These are phyloP conservation scores for Saccharomycopsis vini DNA, from an alignment of 805 yeast species.

Conservation along the genomic window DNA sequence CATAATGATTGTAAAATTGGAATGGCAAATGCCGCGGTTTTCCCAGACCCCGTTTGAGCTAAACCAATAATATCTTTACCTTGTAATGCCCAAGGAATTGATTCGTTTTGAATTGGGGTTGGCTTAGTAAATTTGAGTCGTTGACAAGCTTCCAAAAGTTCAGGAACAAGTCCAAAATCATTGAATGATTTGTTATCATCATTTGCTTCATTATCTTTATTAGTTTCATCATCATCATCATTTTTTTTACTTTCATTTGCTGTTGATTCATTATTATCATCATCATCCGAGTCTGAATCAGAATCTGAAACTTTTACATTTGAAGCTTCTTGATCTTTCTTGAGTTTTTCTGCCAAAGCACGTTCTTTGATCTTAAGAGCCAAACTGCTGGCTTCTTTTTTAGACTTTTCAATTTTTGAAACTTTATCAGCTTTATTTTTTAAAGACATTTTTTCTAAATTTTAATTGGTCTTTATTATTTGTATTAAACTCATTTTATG, in stretches of 20 bases:
- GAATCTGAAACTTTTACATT: constrained; percentile 6
- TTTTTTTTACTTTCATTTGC: constrained; percentile 9
- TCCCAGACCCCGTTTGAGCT: constrained; percentile 97
- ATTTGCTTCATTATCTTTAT: constrained; percentile 3
- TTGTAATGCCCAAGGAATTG: constrained; percentile 83
- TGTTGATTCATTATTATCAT: constrained; percentile 4
- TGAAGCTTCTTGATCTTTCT: constrained; percentile 1
- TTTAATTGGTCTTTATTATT: neutral
- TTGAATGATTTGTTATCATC: constrained; percentile 34
- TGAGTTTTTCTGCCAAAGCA: constrained; percentile 26
- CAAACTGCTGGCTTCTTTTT: constrained; percentile 33
- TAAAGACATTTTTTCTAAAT: neutral
- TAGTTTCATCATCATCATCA: constrained; percentile 19
- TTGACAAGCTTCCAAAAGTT: constrained; percentile 70
- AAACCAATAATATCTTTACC: constrained; percentile 92
- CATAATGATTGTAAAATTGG: constrained; percentile 88
- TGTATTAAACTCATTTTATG: too few relatives aligned
- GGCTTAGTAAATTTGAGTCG: constrained; percentile 70
- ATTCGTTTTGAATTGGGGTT: constrained; percentile 87
- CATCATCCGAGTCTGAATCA: constrained; percentile 16
- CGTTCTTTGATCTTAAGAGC: constrained; percentile 48
- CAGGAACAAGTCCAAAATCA: constrained; percentile 63
- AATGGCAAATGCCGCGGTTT: constrained; percentile 96
- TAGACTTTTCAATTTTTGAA: constrained; percentile 22
- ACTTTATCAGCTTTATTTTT: constrained; percentile 1